Evolutionary conservation across 495 filamentous ascomycete genomes (phyloP).

Genomic region (Aspergillus bertholletiae): DNA sequence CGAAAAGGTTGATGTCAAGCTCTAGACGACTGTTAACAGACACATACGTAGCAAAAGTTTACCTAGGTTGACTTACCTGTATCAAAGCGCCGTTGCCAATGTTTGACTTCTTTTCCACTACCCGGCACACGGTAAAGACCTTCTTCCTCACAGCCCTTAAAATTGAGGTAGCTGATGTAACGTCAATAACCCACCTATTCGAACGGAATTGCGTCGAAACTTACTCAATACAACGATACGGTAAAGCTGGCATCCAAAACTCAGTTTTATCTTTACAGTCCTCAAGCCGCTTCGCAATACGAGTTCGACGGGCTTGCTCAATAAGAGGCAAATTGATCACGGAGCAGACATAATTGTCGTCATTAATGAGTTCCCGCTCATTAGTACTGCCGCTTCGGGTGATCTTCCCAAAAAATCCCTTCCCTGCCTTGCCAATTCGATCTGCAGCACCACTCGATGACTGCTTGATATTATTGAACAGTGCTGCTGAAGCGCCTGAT

Average conservation of each 20-base stretch:
- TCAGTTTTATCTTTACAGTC: constrained; percentile 88
- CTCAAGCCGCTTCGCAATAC: constrained; percentile 81
- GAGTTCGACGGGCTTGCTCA: constrained; percentile 78
- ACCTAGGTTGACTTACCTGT: constrained; percentile 47
- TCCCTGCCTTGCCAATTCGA: constrained; percentile 67
- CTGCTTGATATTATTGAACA: constrained; percentile 70
- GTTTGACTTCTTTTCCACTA: constrained; percentile 76
- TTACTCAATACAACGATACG: constrained; percentile 85
- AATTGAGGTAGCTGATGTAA: constrained; percentile 69
- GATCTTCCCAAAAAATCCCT: constrained; percentile 73
- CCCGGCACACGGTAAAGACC: constrained; percentile 86
- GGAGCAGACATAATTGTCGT: constrained; percentile 72
- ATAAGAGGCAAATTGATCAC: constrained; percentile 78
- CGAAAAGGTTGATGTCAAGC: constrained; percentile 79
- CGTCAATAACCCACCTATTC: constrained; percentile 11
- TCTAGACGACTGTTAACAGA: constrained; percentile 42
- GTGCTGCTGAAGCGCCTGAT: constrained; percentile 56
- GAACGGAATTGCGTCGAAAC: constrained; percentile 15
- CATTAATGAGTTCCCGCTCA: constrained; percentile 64
- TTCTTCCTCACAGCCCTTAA: constrained; percentile 85
- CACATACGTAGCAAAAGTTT: background rate
- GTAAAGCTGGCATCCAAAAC: constrained; percentile 94
- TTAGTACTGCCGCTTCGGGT: constrained; percentile 66
- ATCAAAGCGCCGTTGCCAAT: constrained; percentile 85
- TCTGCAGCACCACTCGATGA: constrained; percentile 69